Conservation (phyloP, 208 protist species). For the Entamoeba histolytica region DNA sequence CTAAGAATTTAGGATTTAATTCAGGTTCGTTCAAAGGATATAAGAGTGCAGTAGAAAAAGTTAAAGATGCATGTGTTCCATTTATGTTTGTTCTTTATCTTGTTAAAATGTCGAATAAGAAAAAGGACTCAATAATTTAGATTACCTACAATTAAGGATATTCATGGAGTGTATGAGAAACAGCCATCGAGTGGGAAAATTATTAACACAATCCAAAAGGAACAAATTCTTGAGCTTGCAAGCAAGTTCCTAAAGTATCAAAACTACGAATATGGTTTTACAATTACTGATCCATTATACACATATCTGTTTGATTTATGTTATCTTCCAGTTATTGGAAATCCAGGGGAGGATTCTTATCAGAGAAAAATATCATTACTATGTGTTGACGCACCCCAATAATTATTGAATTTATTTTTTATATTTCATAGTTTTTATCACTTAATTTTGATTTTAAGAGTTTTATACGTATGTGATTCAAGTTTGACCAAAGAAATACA, state of each 20-base stretch:
- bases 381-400: not conserved
- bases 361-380: not conserved
- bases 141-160: not conserved
- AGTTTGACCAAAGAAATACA: no score
- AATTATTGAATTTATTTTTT: no score
- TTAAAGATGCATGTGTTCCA: not conserved
- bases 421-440: no score
- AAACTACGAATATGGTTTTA: not conserved
- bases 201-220: not conserved
- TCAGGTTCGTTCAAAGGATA: not conserved
- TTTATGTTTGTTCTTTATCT: not conserved
- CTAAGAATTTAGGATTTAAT: not conserved
- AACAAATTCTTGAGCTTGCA: not conserved
- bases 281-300: not conserved
- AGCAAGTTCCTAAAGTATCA: not conserved
- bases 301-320: not conserved
- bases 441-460: no score
- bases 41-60: not conserved
- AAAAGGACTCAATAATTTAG: not conserved
- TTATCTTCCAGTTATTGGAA: not conserved
- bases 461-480: no score
- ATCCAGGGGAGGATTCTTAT: not conserved
- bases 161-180: not conserved
- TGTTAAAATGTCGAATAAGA: no score
- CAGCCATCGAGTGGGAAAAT: not conserved